A percentile compares a stretch with the other conserved stretches of the same genome.
Conservation (phyloP, 306 rosid species). For the Gastrolobium villosum region DNA sequence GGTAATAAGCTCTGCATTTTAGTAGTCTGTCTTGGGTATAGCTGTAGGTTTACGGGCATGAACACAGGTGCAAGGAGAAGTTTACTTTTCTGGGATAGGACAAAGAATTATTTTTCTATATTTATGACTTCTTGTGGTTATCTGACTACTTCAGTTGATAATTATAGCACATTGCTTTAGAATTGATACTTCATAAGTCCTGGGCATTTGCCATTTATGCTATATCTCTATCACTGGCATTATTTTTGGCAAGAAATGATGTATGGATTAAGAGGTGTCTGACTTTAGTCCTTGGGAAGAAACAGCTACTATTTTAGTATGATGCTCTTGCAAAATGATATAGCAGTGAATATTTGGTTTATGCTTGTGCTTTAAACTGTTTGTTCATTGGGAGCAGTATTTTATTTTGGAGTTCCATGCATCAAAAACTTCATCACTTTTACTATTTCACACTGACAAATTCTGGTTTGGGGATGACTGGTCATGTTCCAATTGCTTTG, state of each 20-base stretch:
- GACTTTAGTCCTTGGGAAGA: not conserved
- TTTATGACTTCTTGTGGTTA: not conserved
- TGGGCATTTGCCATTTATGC: not conserved
- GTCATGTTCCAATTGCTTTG: slow-evolving; percentile 1
- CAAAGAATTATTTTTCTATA: not conserved
- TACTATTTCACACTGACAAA: not conserved
- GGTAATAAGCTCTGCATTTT: not conserved
- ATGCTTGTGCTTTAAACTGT: not conserved
- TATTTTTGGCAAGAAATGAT: not conserved
- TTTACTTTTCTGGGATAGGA: not conserved
- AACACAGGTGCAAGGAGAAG: not conserved
- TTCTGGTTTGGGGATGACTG: slow-evolving; percentile 11
- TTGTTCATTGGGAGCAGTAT: slow-evolving; percentile 1
- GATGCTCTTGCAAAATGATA: not conserved
- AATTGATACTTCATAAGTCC: not conserved
- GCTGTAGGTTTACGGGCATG: not conserved
- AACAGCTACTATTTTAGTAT: not conserved
- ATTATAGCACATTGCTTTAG: not conserved
- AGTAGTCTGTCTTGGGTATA: not conserved
- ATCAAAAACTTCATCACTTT: not conserved
- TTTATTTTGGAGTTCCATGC: not conserved
- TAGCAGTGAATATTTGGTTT: not conserved
- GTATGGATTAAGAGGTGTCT: not conserved
- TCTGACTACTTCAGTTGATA: slow-evolving; percentile 3
- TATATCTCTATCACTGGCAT: not conserved